Evolutionary conservation across 2,329 filamentous ascomycete species (phyloP), one percentile per base, ranked within the genome.

Genomic region (Stagonosporopsis rhizophila): DNA sequence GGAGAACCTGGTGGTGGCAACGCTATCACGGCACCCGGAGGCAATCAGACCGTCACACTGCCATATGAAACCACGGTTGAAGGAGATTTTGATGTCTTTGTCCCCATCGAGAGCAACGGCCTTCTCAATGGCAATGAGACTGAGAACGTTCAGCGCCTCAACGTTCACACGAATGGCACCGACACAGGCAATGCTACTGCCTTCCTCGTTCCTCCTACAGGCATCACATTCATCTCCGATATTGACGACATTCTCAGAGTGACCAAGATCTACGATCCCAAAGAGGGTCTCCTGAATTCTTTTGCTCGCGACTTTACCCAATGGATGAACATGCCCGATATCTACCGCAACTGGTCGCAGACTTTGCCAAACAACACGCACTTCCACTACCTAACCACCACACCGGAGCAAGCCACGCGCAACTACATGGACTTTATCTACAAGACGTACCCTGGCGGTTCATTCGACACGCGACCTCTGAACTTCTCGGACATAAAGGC

Each of bases 341-440:
- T 92, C 62, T 93, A 91, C 72, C 85, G 87, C 62, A 90, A 91
- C 68, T 92, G 89, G 89, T 87, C 84, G 1, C 77, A 77, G n/a
- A 84, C 81, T 20, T 79, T 91, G 14, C 83, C 85, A 0, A 83
- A 90, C 67, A 62, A 62, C 56, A 81, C 87, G 59, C 90, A 92
- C 72, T 93, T 92, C 79, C 89, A 92, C 77, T 93, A 93, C 76
- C 81, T 93, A 19, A 93, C 90, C 0, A 93, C 90, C 0, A 91
- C 89, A 0, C 90, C 90, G 0, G 90, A 92, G 75, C 90, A 93
- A 72, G 83, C 87, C 4, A 91, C 90, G 0, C 81, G 89, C 38
- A 89, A 87, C 63, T 93, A 93, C 77, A 91, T 92, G 89, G 83
- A 89, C 57, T 84, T 89, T 75, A 92, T 93, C 73, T 92, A 89